These are phyloP conservation scores for Teratosphaeria pseudoeucalypti DNA, from an alignment of 2,329 filamentous ascomycete genomes.

Conservation along the genomic window DNA sequence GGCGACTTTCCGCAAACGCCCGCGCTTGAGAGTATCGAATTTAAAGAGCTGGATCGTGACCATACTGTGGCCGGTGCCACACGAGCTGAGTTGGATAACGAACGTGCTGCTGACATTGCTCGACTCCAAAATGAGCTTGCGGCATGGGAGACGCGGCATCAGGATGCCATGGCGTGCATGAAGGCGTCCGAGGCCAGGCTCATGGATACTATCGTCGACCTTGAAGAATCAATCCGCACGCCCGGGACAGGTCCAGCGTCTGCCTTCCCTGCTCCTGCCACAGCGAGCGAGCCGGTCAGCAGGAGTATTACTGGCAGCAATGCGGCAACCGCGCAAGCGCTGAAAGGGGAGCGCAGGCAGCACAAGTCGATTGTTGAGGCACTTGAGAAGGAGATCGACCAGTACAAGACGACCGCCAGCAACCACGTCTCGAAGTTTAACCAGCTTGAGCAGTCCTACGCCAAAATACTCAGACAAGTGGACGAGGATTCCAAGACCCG, in stretches of 20 bases:
- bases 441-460: constrained; percentile 63
- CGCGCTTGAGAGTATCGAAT: constrained; percentile 12
- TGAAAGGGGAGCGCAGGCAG: constrained; percentile 32
- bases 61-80: constrained; percentile 14
- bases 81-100: constrained; percentile 5
- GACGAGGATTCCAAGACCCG: constrained; percentile 54
- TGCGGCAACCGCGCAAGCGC: neutral
- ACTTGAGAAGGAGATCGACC: constrained; percentile 65
- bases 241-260: constrained; percentile 17
- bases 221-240: constrained; percentile 51
- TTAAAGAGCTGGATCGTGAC: constrained; percentile 20
- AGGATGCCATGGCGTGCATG: constrained; percentile 58
- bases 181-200: constrained; percentile 63
- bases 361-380: constrained; percentile 44
- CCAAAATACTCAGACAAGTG: constrained; percentile 55
- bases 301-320: constrained; percentile 3
- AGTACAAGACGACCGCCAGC: constrained; percentile 66
- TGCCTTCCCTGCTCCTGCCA: neutral
- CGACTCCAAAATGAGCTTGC: constrained; percentile 61
- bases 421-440: constrained; percentile 59
- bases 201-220: constrained; percentile 57
- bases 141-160: constrained; percentile 67
- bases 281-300: constrained; percentile 11
- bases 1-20: constrained; percentile 31
- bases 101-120: constrained; percentile 44